Evolutionary conservation across 176 grass and related monocot genomes (phyloP).

Genomic region (Lolium rigidum): DNA sequence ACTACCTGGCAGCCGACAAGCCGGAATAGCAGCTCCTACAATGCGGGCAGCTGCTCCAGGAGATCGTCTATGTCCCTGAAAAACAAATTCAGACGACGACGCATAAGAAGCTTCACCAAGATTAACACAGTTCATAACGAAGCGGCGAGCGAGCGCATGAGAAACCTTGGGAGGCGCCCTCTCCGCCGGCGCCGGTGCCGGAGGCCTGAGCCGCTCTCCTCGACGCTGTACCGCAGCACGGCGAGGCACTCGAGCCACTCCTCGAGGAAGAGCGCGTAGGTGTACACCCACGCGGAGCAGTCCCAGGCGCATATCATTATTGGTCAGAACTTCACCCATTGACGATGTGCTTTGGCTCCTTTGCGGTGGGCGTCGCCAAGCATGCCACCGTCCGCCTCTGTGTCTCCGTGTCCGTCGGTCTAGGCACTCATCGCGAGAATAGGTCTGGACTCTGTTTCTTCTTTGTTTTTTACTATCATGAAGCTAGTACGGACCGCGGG

Average conservation of each 20-base stretch:
- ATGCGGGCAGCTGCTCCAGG: constrained; percentile 77
- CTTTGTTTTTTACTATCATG: too few species aligned
- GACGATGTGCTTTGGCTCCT: too few species aligned
- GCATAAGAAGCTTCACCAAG: background rate
- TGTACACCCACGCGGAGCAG: constrained; percentile 92
- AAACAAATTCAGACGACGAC: background rate
- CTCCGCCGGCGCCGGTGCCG: constrained; percentile 8
- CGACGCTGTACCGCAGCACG: constrained; percentile 78
- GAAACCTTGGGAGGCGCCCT: constrained; percentile 53
- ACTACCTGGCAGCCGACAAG: constrained; percentile 83
- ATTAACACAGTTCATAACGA: background rate
- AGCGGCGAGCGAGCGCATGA: background rate
- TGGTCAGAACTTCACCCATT: too few species aligned
- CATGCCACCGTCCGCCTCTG: too few species aligned
- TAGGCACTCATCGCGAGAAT: too few species aligned
- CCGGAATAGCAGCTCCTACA: constrained; percentile 89
- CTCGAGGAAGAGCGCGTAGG: constrained; percentile 90
- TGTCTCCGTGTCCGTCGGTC: too few species aligned
- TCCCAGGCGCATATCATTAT: constrained; percentile 55
- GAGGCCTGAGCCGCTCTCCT: constrained; percentile 58
- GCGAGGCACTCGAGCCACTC: constrained; percentile 84
- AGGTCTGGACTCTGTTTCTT: too few species aligned
- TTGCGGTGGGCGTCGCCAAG: too few species aligned
- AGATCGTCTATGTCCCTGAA: constrained; percentile 74
- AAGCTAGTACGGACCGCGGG: too few species aligned